phyloP scores from a whole-genome alignment of 176 grass and related monocot genomes.

The Carex parvula region DNA sequence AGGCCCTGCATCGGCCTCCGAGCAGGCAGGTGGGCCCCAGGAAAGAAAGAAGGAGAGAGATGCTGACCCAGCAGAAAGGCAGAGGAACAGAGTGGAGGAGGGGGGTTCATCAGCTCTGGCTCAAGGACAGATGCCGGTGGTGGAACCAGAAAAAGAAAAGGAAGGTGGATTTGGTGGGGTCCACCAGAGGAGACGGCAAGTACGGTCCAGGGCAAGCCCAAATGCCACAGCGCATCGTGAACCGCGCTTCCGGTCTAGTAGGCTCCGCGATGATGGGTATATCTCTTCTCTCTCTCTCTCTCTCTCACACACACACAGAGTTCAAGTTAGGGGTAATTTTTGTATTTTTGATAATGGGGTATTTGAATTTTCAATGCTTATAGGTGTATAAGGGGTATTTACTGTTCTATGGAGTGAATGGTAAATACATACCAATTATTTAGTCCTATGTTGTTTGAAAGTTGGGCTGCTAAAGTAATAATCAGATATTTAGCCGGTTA shows the following conservation, averaged over 20 bases:
- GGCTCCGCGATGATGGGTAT: constrained; percentile 73
- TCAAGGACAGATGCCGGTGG: constrained; percentile 68
- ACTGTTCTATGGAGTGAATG: constrained; percentile 11
- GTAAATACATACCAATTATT: neutral
- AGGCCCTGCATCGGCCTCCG: constrained; percentile 52
- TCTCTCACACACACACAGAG: constrained; percentile 11
- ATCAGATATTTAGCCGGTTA: neutral
- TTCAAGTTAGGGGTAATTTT: constrained; percentile 11
- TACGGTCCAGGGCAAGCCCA: constrained; percentile 48
- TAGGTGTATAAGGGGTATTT: constrained; percentile 16
- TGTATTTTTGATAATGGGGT: constrained; percentile 3
- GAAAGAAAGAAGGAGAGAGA: constrained; percentile 69
- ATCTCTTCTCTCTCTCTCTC: constrained; percentile 16
- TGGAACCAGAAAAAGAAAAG: constrained; percentile 80
- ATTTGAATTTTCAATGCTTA: neutral
- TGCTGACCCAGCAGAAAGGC: constrained; percentile 47
- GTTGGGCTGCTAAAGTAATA: neutral
- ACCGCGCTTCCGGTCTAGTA: constrained; percentile 56
- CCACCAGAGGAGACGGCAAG: constrained; percentile 51
- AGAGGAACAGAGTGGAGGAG: constrained; percentile 67
- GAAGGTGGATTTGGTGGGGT: constrained; percentile 55
- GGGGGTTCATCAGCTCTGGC: constrained; percentile 52
- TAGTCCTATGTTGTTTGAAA: neutral
- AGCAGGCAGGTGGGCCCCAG: constrained; percentile 55
- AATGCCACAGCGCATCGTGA: constrained; percentile 60